phyloP scores from a whole-genome alignment of 306 rosid genomes.

The Medicago arabica region DNA sequence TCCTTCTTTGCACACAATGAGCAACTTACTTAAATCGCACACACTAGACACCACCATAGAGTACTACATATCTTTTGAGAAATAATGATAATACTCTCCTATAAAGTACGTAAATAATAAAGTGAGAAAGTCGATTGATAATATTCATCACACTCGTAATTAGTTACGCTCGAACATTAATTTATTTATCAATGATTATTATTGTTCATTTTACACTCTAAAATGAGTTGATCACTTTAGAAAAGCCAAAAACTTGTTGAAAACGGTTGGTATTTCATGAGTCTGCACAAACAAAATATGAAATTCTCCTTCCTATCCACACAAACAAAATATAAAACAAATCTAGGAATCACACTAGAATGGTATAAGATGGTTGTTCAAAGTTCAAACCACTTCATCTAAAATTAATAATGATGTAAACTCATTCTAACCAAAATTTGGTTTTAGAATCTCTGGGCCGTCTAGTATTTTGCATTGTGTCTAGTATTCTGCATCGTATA shows the following conservation, averaged over 20 bases:
- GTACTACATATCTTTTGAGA: too few relatives aligned
- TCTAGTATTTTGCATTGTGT: constrained; percentile 16
- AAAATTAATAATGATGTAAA: constrained; percentile 12
- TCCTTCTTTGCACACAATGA: too few relatives aligned
- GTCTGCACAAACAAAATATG: constrained; percentile 30
- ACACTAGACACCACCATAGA: too few relatives aligned
- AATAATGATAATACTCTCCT: too few relatives aligned
- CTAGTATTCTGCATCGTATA: constrained; percentile 19
- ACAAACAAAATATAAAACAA: constrained; percentile 32
- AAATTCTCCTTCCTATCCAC: constrained; percentile 19
- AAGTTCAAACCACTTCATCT: background rate
- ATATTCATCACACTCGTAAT: too few relatives aligned
- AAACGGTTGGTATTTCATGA: background rate
- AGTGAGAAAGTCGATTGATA: too few relatives aligned
- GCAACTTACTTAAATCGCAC: too few relatives aligned
- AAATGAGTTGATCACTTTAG: background rate
- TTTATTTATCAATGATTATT: too few relatives aligned
- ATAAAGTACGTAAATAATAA: too few relatives aligned
- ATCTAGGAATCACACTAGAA: background rate
- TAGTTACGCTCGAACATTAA: too few relatives aligned
- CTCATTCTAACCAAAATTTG: constrained; percentile 35
- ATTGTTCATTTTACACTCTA: background rate
- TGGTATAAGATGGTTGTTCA: constrained; percentile 13
- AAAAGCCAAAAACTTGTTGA: background rate
- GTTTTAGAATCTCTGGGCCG: constrained; percentile 15